Evolutionary conservation across 176 grass and related monocot genomes (phyloP), one percentile per base, ranked within the genome.

Genomic region (Ensete glaucum): DNA sequence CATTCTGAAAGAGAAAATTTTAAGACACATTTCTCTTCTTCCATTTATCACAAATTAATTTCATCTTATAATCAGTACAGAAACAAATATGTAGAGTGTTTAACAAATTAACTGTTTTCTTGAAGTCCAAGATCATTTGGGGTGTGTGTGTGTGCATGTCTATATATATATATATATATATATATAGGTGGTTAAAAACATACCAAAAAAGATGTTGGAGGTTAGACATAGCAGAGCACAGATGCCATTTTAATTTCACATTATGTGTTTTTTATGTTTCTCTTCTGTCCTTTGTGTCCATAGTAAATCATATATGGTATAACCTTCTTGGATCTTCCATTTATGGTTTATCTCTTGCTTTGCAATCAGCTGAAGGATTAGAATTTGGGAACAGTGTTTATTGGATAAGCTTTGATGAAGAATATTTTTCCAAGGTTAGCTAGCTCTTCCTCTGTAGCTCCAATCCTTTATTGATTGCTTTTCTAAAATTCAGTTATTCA

Each of bases 351-450:
- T 69, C 67, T 81, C 34, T 62, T 51, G 19, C 8, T 50, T 14
- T 57, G 14, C 56, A 27, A 75, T 17, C 81, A 98, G 95, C 90
- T 81, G 95, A 98, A 62, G 90, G 88, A 27, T 83, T 98, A 82
- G 88, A 98, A 83, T 93, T 93, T 79, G 95, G 95, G 14, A 93
- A 98, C 52, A 83, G 90, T 84, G 90, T 91, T 63, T 98, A 98
- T 71, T 91, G 68, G 50, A 88, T 98, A 82, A 83, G 73, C 81
- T 98, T 98, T 67, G 90, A 86, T 20, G 86, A 91, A 81, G 85
- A 93, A 69, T 93, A 93, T 73, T 26, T 48, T 0, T 81, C 88
- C 26, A 94, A 98, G 86, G 88, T 91, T 53, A 23, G 48, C 63
- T 56, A 54, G 22, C 15, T 59, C n/a, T 74, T 11, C 80, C 68